phyloP scores from a whole-genome alignment of 139 green algal species.

The Auxenochlorella pyrenoidosa region DNA sequence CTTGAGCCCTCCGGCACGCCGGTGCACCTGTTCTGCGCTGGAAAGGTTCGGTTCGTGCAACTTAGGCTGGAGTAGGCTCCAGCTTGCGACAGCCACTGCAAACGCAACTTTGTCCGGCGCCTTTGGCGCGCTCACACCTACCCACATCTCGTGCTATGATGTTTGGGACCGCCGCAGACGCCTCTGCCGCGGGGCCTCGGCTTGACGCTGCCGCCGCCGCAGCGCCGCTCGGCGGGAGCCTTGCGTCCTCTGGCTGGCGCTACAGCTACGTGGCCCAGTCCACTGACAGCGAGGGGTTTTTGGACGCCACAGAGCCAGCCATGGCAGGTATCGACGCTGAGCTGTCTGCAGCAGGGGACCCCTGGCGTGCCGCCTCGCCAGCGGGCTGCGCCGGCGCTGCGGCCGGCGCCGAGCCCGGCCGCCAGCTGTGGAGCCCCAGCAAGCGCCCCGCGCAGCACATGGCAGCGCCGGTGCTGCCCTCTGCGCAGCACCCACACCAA shows the following conservation, averaged over 20 bases:
- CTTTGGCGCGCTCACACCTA: too few relatives aligned
- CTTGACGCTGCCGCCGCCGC: too few relatives aligned
- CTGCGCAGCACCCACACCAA: background rate
- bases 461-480: background rate
- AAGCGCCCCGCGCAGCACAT: background rate
- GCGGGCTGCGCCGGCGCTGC: background rate
- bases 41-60: too few relatives aligned
- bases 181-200: too few relatives aligned
- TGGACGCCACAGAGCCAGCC: background rate
- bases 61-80: too few relatives aligned
- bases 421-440: slow-evolving; percentile 35
- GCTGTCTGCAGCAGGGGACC: background rate
- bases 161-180: too few relatives aligned
- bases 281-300: slow-evolving; percentile 3
- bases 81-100: too few relatives aligned
- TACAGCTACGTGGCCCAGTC: background rate
- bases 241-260: slow-evolving; percentile 1
- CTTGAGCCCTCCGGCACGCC: too few relatives aligned
- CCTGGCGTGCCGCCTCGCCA: background rate
- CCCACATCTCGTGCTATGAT: too few relatives aligned
- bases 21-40: too few relatives aligned
- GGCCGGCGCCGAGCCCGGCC: background rate
- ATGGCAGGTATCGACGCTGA: background rate
- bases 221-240: background rate
- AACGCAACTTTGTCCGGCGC: too few relatives aligned